Percentiles rank a stretch among this genome's conserved stretches.
Evolutionary conservation across 371 early-diverging fungal species (phyloP).

Genomic region (Umbelopsis sp.): DNA sequence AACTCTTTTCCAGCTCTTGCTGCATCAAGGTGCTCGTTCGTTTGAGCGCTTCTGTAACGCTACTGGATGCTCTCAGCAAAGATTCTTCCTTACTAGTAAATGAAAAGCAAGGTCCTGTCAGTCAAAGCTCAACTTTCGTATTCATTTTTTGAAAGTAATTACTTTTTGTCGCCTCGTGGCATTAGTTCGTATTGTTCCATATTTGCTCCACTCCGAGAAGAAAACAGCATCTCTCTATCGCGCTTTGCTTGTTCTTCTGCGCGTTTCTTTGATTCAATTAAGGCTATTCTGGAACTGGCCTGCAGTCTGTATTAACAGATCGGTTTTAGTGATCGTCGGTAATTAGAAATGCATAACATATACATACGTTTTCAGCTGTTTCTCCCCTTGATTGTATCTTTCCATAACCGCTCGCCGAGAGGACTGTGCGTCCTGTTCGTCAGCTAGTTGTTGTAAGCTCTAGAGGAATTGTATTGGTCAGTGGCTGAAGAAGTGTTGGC

Average conservation of each 20-base stretch:
- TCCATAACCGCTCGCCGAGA: conserved; percentile 48
- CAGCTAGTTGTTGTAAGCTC: conserved; percentile 57
- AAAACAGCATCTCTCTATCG: conserved; percentile 64
- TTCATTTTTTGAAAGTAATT: conserved; percentile 34
- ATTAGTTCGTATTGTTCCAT: conserved; percentile 48
- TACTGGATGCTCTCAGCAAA: conserved; percentile 51
- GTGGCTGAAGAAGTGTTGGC: background rate
- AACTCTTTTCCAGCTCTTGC: conserved; percentile 74
- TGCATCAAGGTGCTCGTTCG: conserved; percentile 75
- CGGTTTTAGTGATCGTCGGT: background rate
- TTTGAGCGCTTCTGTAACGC: conserved; percentile 67
- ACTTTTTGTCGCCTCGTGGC: conserved; percentile 38
- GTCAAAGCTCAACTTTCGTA: conserved; percentile 22
- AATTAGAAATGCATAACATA: background rate
- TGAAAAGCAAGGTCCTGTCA: background rate
- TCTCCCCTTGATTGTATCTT: conserved; percentile 58
- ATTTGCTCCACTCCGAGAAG: conserved; percentile 32
- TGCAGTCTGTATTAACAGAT: conserved; percentile 45
- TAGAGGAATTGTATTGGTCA: conserved; percentile 23
- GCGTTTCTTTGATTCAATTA: conserved; percentile 60
- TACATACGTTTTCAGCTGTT: conserved; percentile 62
- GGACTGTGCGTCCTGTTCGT: conserved; percentile 63
- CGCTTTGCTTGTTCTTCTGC: conserved; percentile 55
- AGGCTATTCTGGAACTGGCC: conserved; percentile 55
- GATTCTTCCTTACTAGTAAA: conserved; percentile 45